Conservation (phyloP, 331 rosid species). For the Rosa hybrid region DNA sequence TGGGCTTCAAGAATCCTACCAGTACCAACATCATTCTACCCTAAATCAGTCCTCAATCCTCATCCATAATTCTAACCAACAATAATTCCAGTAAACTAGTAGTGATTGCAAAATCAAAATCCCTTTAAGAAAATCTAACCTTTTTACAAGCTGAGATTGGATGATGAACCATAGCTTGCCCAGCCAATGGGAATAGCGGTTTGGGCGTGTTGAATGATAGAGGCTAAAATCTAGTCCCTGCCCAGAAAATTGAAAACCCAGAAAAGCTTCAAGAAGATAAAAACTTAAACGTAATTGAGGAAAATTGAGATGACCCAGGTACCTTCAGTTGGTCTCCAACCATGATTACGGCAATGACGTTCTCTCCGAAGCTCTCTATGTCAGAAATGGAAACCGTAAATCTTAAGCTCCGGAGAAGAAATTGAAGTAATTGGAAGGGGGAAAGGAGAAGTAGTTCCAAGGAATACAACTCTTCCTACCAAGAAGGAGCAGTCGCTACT, state of each 20-base stretch:
- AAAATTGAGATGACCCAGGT: constrained; percentile 4
- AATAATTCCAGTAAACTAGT: neutral
- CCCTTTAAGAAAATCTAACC: constrained; percentile 46
- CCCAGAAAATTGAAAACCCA: constrained; percentile 17
- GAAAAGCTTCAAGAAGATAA: neutral
- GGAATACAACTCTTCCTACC: no score
- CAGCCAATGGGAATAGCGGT: constrained; percentile 96
- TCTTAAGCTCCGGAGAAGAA: constrained; percentile 26
- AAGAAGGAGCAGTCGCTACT: no score
- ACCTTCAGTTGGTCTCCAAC: constrained; percentile 96
- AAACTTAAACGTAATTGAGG: neutral
- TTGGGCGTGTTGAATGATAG: constrained; percentile 94
- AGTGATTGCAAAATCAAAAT: neutral
- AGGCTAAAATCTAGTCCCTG: constrained; percentile 96
- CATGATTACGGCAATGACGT: constrained; percentile 92
- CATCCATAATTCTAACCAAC: neutral
- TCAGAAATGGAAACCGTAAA: constrained; percentile 25
- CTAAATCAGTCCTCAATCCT: no score
- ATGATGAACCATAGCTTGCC: constrained; percentile 95
- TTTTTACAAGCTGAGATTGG: constrained; percentile 93
- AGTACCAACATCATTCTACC: no score
- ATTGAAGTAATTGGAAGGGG: neutral
- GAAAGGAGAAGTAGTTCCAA: no score
- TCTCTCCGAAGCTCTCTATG: constrained; percentile 67
- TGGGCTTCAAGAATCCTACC: no score